A percentile compares a stretch with the other conserved stretches of the same genome.
Evolutionary conservation across 2,329 filamentous ascomycete genomes (phyloP).

Genomic region (Cladosporium colombiae): DNA sequence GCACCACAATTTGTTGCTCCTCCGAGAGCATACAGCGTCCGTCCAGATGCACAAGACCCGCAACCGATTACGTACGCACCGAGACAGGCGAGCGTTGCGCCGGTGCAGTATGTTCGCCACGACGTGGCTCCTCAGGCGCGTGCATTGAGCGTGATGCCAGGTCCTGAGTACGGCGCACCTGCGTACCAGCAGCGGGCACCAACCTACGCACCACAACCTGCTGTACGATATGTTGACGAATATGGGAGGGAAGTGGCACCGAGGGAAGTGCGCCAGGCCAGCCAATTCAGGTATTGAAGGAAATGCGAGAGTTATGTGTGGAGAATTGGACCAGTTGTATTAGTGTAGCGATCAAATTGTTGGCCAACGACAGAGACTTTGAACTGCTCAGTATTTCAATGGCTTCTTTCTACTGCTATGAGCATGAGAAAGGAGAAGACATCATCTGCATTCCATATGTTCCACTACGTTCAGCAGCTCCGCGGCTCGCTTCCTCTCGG

Average conservation of each 20-base stretch:
- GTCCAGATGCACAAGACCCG: constrained; percentile 54
- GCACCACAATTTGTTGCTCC: constrained; percentile 30
- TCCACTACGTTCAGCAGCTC: background rate
- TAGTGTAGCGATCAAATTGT: background rate
- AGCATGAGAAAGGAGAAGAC: background rate
- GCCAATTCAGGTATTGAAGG: constrained; percentile 30
- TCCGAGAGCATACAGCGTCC: constrained; percentile 34
- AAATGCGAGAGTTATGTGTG: background rate
- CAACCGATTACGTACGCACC: constrained; percentile 21
- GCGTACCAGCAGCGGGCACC: constrained; percentile 16
- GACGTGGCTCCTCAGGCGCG: constrained; percentile 30
- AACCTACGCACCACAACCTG: constrained; percentile 25
- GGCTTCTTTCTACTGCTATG: background rate
- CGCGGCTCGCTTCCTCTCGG: background rate
- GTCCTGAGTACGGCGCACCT: constrained; percentile 27
- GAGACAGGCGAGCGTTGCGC: constrained; percentile 43
- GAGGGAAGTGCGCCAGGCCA: constrained; percentile 30
- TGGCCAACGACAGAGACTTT: background rate
- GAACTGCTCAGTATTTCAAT: background rate
- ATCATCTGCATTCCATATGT: background rate
- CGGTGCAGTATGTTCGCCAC: constrained; percentile 40
- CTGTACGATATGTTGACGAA: constrained; percentile 45
- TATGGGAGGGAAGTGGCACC: constrained; percentile 37
- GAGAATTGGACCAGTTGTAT: background rate
- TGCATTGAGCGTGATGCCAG: constrained; percentile 44